These are phyloP conservation scores for Hyphochytrium catenoides DNA, from an alignment of 352 stramenopile genomes.

Conservation along the genomic window DNA sequence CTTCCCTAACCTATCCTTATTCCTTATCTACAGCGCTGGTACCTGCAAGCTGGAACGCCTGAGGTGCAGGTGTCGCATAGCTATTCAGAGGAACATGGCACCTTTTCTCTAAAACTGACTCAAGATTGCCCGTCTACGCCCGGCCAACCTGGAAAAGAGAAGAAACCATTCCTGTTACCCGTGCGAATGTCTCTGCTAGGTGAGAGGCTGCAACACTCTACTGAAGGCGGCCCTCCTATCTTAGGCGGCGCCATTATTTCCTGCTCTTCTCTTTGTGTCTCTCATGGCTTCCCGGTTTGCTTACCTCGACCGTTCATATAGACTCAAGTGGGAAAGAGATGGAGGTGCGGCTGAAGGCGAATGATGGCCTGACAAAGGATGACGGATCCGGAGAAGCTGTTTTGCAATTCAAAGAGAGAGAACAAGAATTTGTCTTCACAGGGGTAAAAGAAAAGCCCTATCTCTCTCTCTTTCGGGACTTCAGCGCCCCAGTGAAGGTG, in stretches of 20 bases:
- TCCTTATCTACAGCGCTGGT: constrained; percentile 39
- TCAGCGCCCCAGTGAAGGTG: constrained; percentile 38
- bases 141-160: constrained; percentile 10
- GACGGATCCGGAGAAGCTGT: constrained; percentile 22
- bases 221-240: too few relatives aligned
- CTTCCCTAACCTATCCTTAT: too few relatives aligned
- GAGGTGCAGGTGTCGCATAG: constrained; percentile 29
- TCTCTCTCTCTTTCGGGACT: constrained; percentile 40
- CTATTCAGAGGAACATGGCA: too few relatives aligned
- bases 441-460: constrained; percentile 11
- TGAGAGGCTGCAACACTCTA: too few relatives aligned
- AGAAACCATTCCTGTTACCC: constrained; percentile 36
- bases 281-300: too few relatives aligned
- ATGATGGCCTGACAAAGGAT: constrained; percentile 16
- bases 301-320: too few relatives aligned
- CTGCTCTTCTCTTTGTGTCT: too few relatives aligned
- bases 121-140: constrained; percentile 14
- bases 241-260: too few relatives aligned
- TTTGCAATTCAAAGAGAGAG: constrained; percentile 31
- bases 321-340: constrained; percentile 19
- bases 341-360: constrained; percentile 3
- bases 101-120: constrained; percentile 27
- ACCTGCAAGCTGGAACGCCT: constrained; percentile 40
- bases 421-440: constrained; percentile 33
- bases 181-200: constrained; percentile 33